These are phyloP conservation scores for Yamadazyma nakazawae DNA, from an alignment of 805 yeast species.

Conservation along the genomic window DNA sequence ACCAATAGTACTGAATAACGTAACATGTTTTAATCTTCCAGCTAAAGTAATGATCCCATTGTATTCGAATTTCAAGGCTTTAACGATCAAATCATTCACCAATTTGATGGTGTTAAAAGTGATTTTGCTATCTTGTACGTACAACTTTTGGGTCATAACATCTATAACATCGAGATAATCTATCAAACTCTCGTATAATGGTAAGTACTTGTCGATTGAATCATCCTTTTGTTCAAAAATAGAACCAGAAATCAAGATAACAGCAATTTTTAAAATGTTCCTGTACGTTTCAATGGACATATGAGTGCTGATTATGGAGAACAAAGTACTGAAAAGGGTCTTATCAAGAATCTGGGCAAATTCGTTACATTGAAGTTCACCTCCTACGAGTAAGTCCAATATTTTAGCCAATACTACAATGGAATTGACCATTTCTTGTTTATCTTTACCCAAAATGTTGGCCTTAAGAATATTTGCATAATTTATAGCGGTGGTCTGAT, in stretches of 20 bases:
- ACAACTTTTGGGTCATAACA: conserved; percentile 40
- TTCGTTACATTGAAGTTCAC: conserved; percentile 30
- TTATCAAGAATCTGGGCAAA: conserved; percentile 37
- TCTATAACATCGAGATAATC: conserved; percentile 41
- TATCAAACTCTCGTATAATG: conserved; percentile 35
- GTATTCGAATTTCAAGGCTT: conserved; percentile 40
- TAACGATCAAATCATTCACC: conserved; percentile 41
- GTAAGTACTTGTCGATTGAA: conserved; percentile 32
- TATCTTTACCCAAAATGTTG: conserved; percentile 45
- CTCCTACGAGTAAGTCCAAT: conserved; percentile 40
- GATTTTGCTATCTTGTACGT: conserved; percentile 43
- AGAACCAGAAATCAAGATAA: conserved; percentile 41
- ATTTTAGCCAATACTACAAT: conserved; percentile 53
- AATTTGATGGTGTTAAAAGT: conserved; percentile 43
- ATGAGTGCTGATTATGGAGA: conserved; percentile 38
- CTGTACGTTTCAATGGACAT: conserved; percentile 45
- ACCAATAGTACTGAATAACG: conserved; percentile 44
- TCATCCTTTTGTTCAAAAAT: conserved; percentile 38
- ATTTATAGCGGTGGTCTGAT: conserved; percentile 27
- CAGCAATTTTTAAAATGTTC: conserved; percentile 42
- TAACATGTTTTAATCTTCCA: conserved; percentile 45
- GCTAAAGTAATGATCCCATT: conserved; percentile 43
- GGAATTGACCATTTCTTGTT: conserved; percentile 50
- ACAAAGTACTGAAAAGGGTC: conserved; percentile 36
- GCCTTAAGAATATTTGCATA: conserved; percentile 37